A percentile compares a stretch with the other conserved stretches of the same genome.
Evolutionary conservation across 352 stramenopile species (phyloP).

Genomic region (Blastocystis sp.): DNA sequence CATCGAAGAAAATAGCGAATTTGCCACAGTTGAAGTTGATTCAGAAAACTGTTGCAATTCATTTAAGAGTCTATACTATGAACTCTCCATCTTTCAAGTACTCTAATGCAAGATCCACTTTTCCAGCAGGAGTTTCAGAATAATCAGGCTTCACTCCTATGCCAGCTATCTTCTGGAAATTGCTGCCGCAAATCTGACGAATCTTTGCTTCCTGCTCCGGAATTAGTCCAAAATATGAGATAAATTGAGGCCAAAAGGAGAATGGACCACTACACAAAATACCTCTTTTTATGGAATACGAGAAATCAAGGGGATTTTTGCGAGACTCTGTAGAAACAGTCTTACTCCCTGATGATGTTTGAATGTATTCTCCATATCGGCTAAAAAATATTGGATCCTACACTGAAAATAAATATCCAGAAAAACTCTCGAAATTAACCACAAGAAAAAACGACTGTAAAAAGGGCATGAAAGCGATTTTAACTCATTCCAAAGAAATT

Average conservation of each 20-base stretch:
- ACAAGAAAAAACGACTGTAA: conserved; percentile 31
- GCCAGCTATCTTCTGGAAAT: neutral
- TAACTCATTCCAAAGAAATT: conserved; percentile 13
- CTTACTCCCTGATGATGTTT: neutral
- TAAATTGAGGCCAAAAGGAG: conserved; percentile 43
- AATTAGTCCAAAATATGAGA: neutral
- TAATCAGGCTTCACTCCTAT: neutral
- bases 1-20: neutral
- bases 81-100: neutral
- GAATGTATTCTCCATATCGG: conserved; percentile 7
- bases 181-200: neutral
- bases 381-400: conserved; percentile 9
- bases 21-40: neutral
- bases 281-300: neutral
- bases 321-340: neutral
- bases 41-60: neutral
- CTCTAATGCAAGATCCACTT: neutral
- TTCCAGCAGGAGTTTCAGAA: neutral
- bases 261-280: neutral
- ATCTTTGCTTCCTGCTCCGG: conserved; percentile 44
- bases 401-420: neutral
- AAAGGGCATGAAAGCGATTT: neutral
- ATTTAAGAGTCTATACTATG: neutral
- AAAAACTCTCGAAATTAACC: neutral
- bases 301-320: neutral